Conservation (phyloP, 2,329 filamentous ascomycete genomes). For the Colletotrichum lentis region DNA sequence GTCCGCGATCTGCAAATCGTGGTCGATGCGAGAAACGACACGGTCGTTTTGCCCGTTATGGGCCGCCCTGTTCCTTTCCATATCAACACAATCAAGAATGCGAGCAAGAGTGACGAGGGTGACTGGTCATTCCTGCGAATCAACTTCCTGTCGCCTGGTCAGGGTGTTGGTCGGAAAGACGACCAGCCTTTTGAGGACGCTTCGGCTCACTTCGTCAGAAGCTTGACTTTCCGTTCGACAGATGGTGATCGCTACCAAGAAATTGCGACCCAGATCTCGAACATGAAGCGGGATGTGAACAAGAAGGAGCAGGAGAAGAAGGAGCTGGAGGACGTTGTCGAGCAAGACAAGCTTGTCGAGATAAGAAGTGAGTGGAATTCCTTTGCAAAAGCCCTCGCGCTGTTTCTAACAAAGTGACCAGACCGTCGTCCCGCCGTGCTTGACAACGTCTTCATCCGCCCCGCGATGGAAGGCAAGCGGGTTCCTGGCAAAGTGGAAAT, state of each 20-base stretch:
- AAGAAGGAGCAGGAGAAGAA: conserved; percentile 99
- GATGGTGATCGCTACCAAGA: conserved; percentile 89
- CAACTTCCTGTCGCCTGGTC: conserved; percentile 96
- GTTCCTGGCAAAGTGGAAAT: conserved; percentile 96
- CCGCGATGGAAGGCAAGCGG: conserved; percentile 94
- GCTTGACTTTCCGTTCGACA: conserved; percentile 91
- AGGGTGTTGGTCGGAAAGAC: conserved; percentile 96
- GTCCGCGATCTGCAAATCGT: conserved; percentile 88
- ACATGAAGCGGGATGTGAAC: conserved; percentile 90
- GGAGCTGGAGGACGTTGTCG: conserved; percentile 98
- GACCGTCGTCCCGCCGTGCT: conserved; percentile 89
- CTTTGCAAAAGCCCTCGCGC: not conserved
- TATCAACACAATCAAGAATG: conserved; percentile 97
- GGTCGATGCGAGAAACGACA: conserved; percentile 88
- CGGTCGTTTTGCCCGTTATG: conserved; percentile 95
- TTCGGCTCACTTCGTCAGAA: conserved; percentile 93
- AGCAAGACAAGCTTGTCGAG: conserved; percentile 96
- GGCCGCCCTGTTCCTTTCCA: conserved; percentile 97
- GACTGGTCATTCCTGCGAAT: conserved; percentile 94
- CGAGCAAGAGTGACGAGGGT: conserved; percentile 95
- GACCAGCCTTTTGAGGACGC: conserved; percentile 98
- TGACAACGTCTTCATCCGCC: conserved; percentile 94
- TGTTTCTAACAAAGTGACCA: conserved; percentile 45
- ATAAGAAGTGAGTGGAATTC: conserved; percentile 76
- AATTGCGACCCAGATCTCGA: conserved; percentile 91